phyloP scores from a whole-genome alignment of 140 eudicot genomes.

The Cichorium intybus region DNA sequence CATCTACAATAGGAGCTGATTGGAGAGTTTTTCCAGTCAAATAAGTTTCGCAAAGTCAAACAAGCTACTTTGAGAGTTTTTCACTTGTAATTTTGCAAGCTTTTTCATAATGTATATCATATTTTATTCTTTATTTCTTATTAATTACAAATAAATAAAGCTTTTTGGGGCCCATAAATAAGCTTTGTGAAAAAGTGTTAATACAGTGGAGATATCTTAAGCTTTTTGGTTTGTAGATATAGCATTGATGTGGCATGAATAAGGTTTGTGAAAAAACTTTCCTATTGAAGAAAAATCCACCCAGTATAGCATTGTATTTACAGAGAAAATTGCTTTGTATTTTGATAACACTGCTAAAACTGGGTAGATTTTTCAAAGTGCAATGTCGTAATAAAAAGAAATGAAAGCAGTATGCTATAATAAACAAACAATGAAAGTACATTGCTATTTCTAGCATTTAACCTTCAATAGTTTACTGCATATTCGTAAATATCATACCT shows the following conservation, averaged over 20 bases:
- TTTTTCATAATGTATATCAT: background rate
- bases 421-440: background rate
- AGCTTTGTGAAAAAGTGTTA: background rate
- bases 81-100: background rate
- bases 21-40: background rate
- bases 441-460: background rate
- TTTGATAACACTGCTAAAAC: background rate
- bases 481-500: constrained; percentile 34
- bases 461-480: background rate
- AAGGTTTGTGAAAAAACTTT: background rate
- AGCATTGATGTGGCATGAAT: background rate
- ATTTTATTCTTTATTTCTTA: background rate
- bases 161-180: background rate
- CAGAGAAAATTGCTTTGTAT: background rate
- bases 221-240: background rate
- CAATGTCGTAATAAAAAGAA: no score
- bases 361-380: background rate
- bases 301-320: background rate
- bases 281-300: background rate
- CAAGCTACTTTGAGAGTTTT: background rate
- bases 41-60: background rate
- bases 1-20: background rate
- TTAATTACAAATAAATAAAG: background rate
- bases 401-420: background rate
- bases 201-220: background rate